A percentile compares a stretch with the other conserved stretches of the same genome.
Evolutionary conservation across 192 early-diverging fungal genomes (phyloP).

Genomic region (Geranomyces michiganensis): DNA sequence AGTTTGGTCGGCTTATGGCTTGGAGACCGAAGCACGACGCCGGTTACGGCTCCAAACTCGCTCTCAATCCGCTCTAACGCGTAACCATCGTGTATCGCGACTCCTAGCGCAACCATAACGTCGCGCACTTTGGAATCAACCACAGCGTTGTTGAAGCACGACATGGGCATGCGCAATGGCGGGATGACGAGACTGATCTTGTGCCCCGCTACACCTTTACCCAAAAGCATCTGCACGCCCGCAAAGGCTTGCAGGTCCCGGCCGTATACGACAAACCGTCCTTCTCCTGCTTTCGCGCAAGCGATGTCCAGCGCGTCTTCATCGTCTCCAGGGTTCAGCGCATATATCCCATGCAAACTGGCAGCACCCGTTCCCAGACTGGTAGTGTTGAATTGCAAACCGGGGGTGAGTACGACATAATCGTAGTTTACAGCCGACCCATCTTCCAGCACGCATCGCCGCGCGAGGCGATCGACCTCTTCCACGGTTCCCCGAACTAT

Average conservation of each 20-base stretch:
- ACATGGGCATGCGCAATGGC: slow-evolving; percentile 25
- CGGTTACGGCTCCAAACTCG: slow-evolving; percentile 9
- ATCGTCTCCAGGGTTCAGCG: slow-evolving; percentile 19
- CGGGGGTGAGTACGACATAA: slow-evolving; percentile 53
- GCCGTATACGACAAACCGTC: slow-evolving; percentile 35
- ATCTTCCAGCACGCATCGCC: slow-evolving; percentile 38
- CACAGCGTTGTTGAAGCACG: slow-evolving; percentile 40
- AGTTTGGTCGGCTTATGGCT: not conserved
- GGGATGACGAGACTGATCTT: slow-evolving; percentile 44
- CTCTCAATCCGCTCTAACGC: slow-evolving; percentile 1
- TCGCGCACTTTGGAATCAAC: slow-evolving; percentile 38
- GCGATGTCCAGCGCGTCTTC: slow-evolving; percentile 21
- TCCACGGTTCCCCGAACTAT: slow-evolving; percentile 37
- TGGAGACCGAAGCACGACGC: not conserved
- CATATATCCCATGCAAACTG: slow-evolving; percentile 36
- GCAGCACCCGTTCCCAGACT: slow-evolving; percentile 34
- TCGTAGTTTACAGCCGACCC: slow-evolving; percentile 52
- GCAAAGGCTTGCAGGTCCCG: slow-evolving; percentile 52
- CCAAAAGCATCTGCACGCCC: slow-evolving; percentile 35
- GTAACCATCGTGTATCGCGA: not conserved
- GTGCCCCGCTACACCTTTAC: slow-evolving; percentile 12
- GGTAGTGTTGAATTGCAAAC: slow-evolving; percentile 45
- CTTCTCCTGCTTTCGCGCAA: slow-evolving; percentile 14
- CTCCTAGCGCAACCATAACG: not conserved
- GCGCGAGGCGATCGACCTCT: slow-evolving; percentile 47